These are phyloP conservation scores for Mycena polygramma DNA, from an alignment of 768 basidiomycete genomes.

Conservation along the genomic window DNA sequence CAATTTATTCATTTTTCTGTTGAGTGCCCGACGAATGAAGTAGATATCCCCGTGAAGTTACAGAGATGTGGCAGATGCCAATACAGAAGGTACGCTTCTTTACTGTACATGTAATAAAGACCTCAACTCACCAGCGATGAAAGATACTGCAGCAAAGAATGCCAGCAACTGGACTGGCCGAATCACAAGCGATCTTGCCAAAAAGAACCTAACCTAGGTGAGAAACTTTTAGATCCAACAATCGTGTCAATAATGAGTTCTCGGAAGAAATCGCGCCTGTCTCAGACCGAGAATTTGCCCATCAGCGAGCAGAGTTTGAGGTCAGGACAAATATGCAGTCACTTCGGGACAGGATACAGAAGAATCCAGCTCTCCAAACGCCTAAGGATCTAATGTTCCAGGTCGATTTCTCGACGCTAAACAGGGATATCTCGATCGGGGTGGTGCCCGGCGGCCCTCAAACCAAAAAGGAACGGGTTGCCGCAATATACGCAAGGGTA, in stretches of 20 bases:
- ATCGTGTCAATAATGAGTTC: neutral
- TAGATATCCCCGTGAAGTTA: constrained; percentile 13
- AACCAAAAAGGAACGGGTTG: neutral
- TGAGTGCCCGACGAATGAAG: constrained; percentile 18
- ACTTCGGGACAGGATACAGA: constrained; percentile 24
- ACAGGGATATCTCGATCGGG: constrained; percentile 27
- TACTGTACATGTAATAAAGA: no score
- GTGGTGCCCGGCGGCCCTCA: neutral
- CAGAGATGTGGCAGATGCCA: constrained; percentile 28
- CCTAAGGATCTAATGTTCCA: constrained; percentile 18
- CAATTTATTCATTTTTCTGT: neutral
- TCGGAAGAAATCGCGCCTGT: constrained; percentile 21
- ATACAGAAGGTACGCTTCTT: neutral
- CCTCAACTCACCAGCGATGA: neutral
- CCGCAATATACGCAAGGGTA: constrained; percentile 28
- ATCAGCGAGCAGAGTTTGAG: constrained; percentile 19
- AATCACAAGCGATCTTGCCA: constrained; percentile 19
- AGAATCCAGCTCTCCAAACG: constrained; percentile 25
- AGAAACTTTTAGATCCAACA: neutral
- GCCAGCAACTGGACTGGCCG: constrained; percentile 29
- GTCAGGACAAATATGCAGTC: constrained; percentile 13
- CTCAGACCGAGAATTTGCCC: constrained; percentile 30
- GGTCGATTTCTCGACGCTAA: constrained; percentile 29
- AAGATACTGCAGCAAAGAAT: constrained; percentile 32
- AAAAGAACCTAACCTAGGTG: constrained; percentile 14